Base-by-base conservation (phyloP, 441 rosid genomes). In the Populus hybrid region DNA sequence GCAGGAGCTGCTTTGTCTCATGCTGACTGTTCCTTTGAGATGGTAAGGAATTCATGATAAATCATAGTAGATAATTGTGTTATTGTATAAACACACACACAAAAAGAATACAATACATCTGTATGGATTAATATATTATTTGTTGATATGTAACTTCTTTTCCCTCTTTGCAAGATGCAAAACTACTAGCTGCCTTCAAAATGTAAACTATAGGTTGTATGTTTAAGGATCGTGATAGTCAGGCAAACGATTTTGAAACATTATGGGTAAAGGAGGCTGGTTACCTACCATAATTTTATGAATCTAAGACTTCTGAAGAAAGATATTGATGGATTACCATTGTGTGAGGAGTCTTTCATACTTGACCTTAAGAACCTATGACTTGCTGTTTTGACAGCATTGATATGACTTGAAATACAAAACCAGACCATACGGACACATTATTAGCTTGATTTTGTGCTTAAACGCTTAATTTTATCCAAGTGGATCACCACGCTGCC, bases 1-100 rank as follows among this genome's bases (percentile, higher is more conserved):
- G 95, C 99, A 72, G 90, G 88, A 80, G 89, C 88, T 83, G 87
- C 92, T 82, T 85, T 94, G 77, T 89, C 92, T 70, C 94, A 84
- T 84, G 93, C 98, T 46, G 88, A 83, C 64, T 92, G 97, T 87
- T 87, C 95, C 72, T 88, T 94, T 85, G 94, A 90, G 81, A 87
- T 89, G 98, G 99, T 94, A 84, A 78, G 85, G 46, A 69, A 34
- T 65, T 73, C 35, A 38, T 75, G 24, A 38, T 46, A 30, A 34
- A 21, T 65, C n/a, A 30, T 12, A 23, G 46, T 35, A 66, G 16
- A 64, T 35, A 59, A 7, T 70, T 59, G 4, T 78, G 23, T 21
- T 61, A 24, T 9, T 69, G 24, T 70, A 12, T 12, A 26, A 40
- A 72, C 38, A 9, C 59, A 30, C n/a, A 9, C 59, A 14, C 36